Evolutionary conservation across 2,329 filamentous ascomycete species (phyloP), one percentile per base, ranked within the genome.

Genomic region (Thyridium curvatum): DNA sequence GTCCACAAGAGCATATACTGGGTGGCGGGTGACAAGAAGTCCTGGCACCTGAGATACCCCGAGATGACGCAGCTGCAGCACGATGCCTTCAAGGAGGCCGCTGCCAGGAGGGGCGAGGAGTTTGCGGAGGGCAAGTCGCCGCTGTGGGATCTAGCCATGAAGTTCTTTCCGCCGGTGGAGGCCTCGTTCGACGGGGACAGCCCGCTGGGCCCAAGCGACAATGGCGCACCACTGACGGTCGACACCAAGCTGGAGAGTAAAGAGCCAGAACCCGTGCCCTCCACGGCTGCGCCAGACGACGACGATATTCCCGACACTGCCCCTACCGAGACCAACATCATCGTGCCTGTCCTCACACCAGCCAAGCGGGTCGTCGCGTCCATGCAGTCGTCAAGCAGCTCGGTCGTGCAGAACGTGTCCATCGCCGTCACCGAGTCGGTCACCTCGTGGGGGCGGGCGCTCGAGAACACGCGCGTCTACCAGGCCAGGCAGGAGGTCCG

Each of bases 361-460:
- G 52, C 63, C 4, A 69, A 64, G 43, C 61, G 60, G 10, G 59
- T 69, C 3, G 69, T 88, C 2, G 88, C 84, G 8, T 75, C 77
- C 39, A 64, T 95, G 12, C 74, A 77, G 12, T 82, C 82, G 1
- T 71, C 81, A 0, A 52, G 72, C 0, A 78, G 77, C 12, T 95
- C 89, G 0, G 71, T 77, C 42, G 67, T 85, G 7, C 64, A 72
- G 2, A 72, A 71, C 16, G 71, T 86, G 17, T 75, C 72, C 1
- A 68, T 94, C 26, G 72, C 73, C 28, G 66, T 96, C 12, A 77
- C 78, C 10, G 72, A 78, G 31, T 77, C 79, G 4, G 62, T 86
- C 47, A 79, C 82, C 0, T 84, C 82, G 0, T 97, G 88, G 80
- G 91, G 91, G 21, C 79, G 91, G 18, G 76, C 77, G 0, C 66